Base-by-base conservation (phyloP, 2,329 filamentous ascomycete species). In the Colletotrichum cuscutae region DNA sequence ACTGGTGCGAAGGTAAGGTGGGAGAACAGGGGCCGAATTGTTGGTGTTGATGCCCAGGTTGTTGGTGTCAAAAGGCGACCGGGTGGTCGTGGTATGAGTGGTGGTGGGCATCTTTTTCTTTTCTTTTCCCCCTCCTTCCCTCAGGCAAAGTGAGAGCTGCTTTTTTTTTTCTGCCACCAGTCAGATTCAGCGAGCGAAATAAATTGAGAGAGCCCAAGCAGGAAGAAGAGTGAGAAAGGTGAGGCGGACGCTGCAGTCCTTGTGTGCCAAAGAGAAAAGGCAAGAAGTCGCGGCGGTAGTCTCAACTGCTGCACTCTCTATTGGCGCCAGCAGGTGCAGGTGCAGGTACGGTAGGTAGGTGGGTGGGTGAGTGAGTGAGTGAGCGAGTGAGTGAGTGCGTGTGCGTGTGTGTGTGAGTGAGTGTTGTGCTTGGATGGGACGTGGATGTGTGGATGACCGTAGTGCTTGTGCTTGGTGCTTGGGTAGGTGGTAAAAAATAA, bases 251-350 rank as follows among this genome's bases (percentile, higher is more conserved):
- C 56, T 53, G 35, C 54, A 37, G 28, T 46, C 35, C 46, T 57
- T 49, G 37, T 69, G 52, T 49, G 58, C 52, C 30, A 24, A 58
- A 52, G 35, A 26, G 52, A 52, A 22, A 49, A 69, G 19, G 49
- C 63, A 65, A 46, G 63, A 71, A 54, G 49, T 56, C 15, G 42
- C 42, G 49, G 9, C 53, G 30, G 46, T 30, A 61, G 57, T 68
- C 57, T 26, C 64, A n/a, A 32, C 49, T n/a, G 19, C 59, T 70
- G 70, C 59, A 70, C 59, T 64, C 28, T 57, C 69, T 68, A 72
- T 70, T 72, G 65, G 70, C 35, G 70, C 65, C 22, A 22, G 22
- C 59, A 35, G 32, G 19, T 49, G 61, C 61, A 54, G 61, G 46
- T 54, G 60, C 54, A 22, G 24, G 46, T 53, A 8, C 8, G 35